These are phyloP conservation scores for Isabelozyma pseudorhagii DNA, from an alignment of 805 yeast genomes.

Conservation along the genomic window DNA sequence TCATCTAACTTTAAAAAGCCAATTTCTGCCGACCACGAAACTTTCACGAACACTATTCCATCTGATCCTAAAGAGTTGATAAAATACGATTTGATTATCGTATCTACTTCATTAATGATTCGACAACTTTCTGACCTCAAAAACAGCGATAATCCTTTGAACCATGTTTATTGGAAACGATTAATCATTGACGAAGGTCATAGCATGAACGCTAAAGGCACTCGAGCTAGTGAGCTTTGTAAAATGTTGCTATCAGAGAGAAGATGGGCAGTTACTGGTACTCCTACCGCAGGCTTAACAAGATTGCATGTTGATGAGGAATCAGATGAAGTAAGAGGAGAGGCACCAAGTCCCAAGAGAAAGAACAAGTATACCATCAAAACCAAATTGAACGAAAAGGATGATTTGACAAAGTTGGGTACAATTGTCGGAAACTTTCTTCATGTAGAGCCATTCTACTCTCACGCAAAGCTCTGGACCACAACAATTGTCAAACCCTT, in stretches of 20 bases:
- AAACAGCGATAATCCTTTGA: conserved; percentile 30
- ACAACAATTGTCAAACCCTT: conserved; percentile 48
- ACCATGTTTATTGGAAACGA: conserved; percentile 59
- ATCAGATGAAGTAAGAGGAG: conserved; percentile 4
- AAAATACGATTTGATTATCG: conserved; percentile 50
- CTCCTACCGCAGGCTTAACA: conserved; percentile 72
- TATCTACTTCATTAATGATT: conserved; percentile 47
- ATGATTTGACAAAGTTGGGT: conserved; percentile 56
- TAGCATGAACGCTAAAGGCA: conserved; percentile 50
- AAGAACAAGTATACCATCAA: conserved; percentile 43
- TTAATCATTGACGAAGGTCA: conserved; percentile 78
- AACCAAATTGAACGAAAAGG: conserved; percentile 47
- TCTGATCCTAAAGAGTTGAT: conserved; percentile 28
- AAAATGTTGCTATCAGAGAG: conserved; percentile 52
- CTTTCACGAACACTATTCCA: conserved; percentile 17
- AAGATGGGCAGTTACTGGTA: conserved; percentile 73
- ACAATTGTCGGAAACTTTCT: conserved; percentile 50
- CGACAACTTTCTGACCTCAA: conserved; percentile 27
- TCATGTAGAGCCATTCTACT: conserved; percentile 55
- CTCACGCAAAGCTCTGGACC: conserved; percentile 47
- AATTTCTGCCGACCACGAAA: conserved; percentile 7
- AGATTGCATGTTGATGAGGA: conserved; percentile 48
- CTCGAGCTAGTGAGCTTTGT: conserved; percentile 50
- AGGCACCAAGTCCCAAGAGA: conserved; percentile 10
- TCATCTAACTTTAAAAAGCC: conserved; percentile 28